phyloP scores from a whole-genome alignment of 192 early-diverging fungal species.

The Rhizoclosmatium globosum region DNA sequence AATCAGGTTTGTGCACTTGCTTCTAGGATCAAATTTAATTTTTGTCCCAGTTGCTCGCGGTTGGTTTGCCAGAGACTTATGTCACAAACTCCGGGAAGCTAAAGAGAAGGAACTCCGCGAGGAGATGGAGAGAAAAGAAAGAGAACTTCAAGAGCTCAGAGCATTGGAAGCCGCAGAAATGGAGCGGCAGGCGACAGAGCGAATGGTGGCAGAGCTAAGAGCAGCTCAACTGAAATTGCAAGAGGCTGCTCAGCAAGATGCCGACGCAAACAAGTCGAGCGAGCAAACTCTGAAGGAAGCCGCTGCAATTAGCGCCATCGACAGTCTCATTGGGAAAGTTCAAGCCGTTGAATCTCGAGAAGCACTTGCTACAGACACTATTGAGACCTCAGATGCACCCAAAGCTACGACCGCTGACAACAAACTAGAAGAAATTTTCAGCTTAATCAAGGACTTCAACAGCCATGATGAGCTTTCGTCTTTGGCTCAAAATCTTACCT shows the following conservation, averaged over 20 bases:
- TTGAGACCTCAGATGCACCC: background rate
- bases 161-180: constrained; percentile 30
- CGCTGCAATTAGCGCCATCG: background rate
- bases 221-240: constrained; percentile 23
- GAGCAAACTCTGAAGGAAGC: background rate
- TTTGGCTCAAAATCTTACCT: constrained; percentile 21
- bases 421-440: constrained; percentile 36
- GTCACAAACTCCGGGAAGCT: constrained; percentile 33
- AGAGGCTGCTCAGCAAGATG: background rate
- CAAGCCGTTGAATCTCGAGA: background rate
- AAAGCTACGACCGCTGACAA: constrained; percentile 4
- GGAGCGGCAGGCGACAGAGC: constrained; percentile 18
- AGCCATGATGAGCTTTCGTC: constrained; percentile 31
- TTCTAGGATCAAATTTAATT: constrained; percentile 12
- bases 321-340: constrained; percentile 15
- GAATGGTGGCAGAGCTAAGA: constrained; percentile 9
- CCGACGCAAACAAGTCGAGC: background rate
- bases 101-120: constrained; percentile 27
- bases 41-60: constrained; percentile 46
- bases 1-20: constrained; percentile 48
- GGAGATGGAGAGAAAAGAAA: constrained; percentile 17
- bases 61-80: constrained; percentile 60
- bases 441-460: constrained; percentile 37
- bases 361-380: background rate
- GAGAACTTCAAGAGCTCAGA: constrained; percentile 13